These are phyloP conservation scores for Penicillium robsamsonii DNA, from an alignment of 495 filamentous ascomycete species.

Conservation along the genomic window DNA sequence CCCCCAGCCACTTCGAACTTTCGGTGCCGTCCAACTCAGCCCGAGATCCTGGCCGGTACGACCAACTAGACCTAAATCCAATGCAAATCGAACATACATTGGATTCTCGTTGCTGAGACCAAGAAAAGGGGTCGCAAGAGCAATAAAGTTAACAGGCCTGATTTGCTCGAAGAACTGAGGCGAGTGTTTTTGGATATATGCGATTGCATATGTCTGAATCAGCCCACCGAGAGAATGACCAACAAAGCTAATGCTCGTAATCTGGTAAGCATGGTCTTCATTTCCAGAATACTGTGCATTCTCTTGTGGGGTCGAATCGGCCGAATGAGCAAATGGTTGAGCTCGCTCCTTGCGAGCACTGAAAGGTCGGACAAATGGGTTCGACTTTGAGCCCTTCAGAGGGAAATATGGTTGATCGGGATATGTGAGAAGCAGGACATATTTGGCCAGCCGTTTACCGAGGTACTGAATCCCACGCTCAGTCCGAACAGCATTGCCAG, in stretches of 20 bases:
- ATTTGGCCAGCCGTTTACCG: conserved; percentile 91
- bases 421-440: conserved; percentile 82
- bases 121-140: conserved; percentile 85
- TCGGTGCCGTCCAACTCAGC: conserved; percentile 88
- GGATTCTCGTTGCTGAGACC: conserved; percentile 97
- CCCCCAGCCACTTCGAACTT: conserved; percentile 80
- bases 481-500: conserved; percentile 84
- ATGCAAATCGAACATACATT: conserved; percentile 91
- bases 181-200: conserved; percentile 95
- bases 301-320: conserved; percentile 14
- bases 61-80: conserved; percentile 94
- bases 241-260: conserved; percentile 95
- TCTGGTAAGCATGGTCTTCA: conserved; percentile 67
- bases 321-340: conserved; percentile 11
- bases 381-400: conserved; percentile 54
- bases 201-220: conserved; percentile 91
- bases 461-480: conserved; percentile 96
- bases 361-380: conserved; percentile 35
- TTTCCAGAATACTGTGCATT: neutral
- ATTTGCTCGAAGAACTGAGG: conserved; percentile 87
- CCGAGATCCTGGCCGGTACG: conserved; percentile 93
- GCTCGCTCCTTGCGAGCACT: conserved; percentile 26
- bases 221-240: conserved; percentile 91
- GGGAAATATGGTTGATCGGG: conserved; percentile 86
- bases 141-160: conserved; percentile 87